These are phyloP conservation scores for Cymodocea nodosa DNA, from an alignment of 116 monocot genomes.

Conservation along the genomic window DNA sequence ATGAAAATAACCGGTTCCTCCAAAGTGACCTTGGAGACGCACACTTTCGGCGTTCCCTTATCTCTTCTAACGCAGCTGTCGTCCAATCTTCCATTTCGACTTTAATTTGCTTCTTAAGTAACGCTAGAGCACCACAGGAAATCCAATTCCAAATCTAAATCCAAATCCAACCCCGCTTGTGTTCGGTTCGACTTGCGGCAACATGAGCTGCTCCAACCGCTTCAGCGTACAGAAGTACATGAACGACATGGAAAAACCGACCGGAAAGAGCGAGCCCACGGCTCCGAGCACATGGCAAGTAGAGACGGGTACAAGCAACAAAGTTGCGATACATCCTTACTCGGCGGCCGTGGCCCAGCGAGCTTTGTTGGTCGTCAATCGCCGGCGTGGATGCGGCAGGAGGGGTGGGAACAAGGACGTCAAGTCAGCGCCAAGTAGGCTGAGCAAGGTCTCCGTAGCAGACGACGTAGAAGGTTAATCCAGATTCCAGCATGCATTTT, in stretches of 20 bases:
- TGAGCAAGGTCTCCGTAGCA: conserved; percentile 22
- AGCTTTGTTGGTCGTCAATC: conserved; percentile 13
- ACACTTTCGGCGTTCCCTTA: conserved; percentile 6
- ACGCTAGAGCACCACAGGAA: neutral
- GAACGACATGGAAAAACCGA: conserved; percentile 1
- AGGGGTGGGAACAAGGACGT: conserved; percentile 16
- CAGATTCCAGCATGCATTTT: too few species aligned
- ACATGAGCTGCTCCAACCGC: conserved; percentile 9
- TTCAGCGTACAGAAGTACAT: conserved; percentile 7
- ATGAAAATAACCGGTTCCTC: neutral
- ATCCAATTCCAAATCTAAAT: neutral
- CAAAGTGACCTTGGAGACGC: conserved; percentile 1
- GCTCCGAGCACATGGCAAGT: neutral
- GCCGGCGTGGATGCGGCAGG: conserved; percentile 12
- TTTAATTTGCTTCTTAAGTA: conserved; percentile 5
- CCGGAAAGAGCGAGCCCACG: neutral
- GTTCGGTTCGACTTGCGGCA: neutral
- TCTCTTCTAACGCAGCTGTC: neutral
- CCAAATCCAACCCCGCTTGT: too few species aligned
- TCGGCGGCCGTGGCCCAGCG: conserved; percentile 39
- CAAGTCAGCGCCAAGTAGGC: conserved; percentile 25
- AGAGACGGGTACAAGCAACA: neutral
- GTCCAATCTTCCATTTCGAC: neutral
- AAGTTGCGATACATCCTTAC: conserved; percentile 2
- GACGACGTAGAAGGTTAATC: conserved; percentile 5